Percentiles rank a stretch among this genome's conserved stretches.
Conservation (phyloP, 345 rosid genomes). For the Anastatica hierochuntica region DNA sequence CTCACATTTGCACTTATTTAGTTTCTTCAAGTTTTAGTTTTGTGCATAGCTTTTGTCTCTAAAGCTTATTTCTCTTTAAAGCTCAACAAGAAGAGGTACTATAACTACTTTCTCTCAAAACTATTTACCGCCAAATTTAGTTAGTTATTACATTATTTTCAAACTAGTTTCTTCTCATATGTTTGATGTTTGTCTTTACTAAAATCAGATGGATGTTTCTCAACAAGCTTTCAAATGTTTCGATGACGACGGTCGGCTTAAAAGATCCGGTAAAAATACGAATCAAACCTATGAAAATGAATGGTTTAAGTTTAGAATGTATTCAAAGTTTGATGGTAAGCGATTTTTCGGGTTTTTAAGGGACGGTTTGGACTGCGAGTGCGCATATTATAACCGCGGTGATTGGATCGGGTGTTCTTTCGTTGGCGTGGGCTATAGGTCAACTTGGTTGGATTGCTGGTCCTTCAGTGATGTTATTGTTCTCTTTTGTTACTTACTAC, state of each 20-base stretch:
- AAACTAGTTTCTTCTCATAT: background rate
- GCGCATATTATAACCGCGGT: slow-evolving; percentile 81
- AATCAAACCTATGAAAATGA: background rate
- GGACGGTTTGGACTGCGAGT: slow-evolving; percentile 74
- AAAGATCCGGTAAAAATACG: slow-evolving; percentile 38
- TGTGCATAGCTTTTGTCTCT: background rate
- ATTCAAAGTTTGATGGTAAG: background rate
- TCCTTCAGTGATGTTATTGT: slow-evolving; percentile 64
- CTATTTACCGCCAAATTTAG: slow-evolving; percentile 11
- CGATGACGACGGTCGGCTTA: slow-evolving; percentile 69
- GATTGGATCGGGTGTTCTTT: slow-evolving; percentile 79
- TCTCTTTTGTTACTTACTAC: slow-evolving; percentile 58
- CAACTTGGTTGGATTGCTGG: slow-evolving; percentile 92
- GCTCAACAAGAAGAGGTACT: slow-evolving; percentile 12
- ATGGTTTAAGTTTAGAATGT: background rate
- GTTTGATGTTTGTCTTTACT: background rate
- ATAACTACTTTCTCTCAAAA: background rate
- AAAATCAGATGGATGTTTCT: slow-evolving; percentile 36
- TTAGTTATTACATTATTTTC: slow-evolving; percentile 3
- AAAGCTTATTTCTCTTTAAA: background rate
- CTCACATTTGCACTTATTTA: background rate
- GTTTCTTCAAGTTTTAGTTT: background rate
- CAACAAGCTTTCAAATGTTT: slow-evolving; percentile 35
- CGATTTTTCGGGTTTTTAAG: slow-evolving; percentile 17
- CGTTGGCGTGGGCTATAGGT: slow-evolving; percentile 79